Evolutionary conservation across 345 rosid species (phyloP), one percentile per base, ranked within the genome.

Genomic region (Citrus sp.): DNA sequence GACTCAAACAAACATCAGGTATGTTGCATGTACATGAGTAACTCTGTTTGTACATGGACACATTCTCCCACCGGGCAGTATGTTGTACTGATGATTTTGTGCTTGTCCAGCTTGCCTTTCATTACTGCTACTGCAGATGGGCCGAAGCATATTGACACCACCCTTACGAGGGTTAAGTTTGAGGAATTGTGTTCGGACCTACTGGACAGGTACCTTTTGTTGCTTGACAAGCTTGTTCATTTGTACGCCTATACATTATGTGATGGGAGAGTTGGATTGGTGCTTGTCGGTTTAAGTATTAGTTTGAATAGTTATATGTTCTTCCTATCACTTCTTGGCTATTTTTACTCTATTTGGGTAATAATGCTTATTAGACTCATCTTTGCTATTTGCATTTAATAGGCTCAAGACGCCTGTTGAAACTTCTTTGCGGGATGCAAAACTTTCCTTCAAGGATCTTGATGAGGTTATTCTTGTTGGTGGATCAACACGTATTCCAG

Each of bases 391-490:
- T 46, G 24, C 70, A 8, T 38, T 61, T 73, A 19, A 1, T 79
- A 96, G 99, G 92, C 88, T 92, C 40, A 96, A 80, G 85, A 91
- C 89, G 24, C 99, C 99, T 0, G 99, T 92, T 30, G 95, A 96
- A 79, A 96, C 87, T 80, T 68, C 99, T 13, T 80, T 96, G 78
- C 89, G 90, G 83, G 99, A 94, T 77, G 99, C 99, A 30, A 96
- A 94, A 77, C 94, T 96, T 34, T 81, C 97, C 73, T 85, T 91
- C 70, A 92, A 89, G 59, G 99, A 96, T 67, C 75, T 96, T 56
- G 99, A 94, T 86, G 99, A 96, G 85, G 95, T 94, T 24, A 94
- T 96, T 69, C 98, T 96, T 84, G 99, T 96, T 19, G 99, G 99
- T 80, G 99, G 99, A 55, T 96, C 99, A 58, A 96, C 99, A 38